A percentile compares a stretch with the other conserved stretches of the same genome.
phyloP scores from a whole-genome alignment of 768 basidiomycete species.

The Hysterangium stoloniferum region DNA sequence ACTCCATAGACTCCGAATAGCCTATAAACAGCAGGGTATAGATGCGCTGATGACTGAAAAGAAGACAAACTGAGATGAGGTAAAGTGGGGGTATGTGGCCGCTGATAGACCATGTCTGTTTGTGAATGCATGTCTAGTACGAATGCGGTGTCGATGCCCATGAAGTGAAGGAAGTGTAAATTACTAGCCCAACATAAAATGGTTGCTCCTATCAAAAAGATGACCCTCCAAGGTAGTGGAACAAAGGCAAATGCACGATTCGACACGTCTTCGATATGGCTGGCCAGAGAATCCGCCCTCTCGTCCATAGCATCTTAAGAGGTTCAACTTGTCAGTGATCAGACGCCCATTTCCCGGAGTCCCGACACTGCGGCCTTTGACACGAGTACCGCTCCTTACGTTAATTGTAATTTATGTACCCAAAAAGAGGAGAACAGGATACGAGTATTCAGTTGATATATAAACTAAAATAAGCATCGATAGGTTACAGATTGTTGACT shows the following conservation, averaged over 20 bases:
- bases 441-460: too few relatives aligned
- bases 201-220: slow-evolving; percentile 70
- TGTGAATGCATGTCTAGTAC: slow-evolving; percentile 52
- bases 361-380: not conserved
- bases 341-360: not conserved
- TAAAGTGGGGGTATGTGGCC: not conserved
- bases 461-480: not conserved
- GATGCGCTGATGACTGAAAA: slow-evolving; percentile 30
- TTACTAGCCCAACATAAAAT: slow-evolving; percentile 91
- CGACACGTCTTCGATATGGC: slow-evolving; percentile 4
- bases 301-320: slow-evolving; percentile 16
- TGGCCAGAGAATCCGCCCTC: slow-evolving; percentile 7
- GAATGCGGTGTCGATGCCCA: slow-evolving; percentile 65
- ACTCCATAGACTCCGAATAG: slow-evolving; percentile 52
- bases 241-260: slow-evolving; percentile 26
- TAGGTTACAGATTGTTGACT: not conserved
- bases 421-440: not conserved
- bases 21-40: slow-evolving; percentile 60
- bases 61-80: slow-evolving; percentile 17
- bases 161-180: slow-evolving; percentile 69
- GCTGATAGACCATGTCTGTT: slow-evolving; percentile 3
- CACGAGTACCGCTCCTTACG: not conserved
- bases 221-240: slow-evolving; percentile 89
- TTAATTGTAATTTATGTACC: too few relatives aligned
- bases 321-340: too few relatives aligned